A percentile compares a stretch with the other conserved stretches of the same genome.
These are phyloP conservation scores for Puccinia brachypodii DNA, from an alignment of 1,284 basidiomycete species.

Conservation along the genomic window DNA sequence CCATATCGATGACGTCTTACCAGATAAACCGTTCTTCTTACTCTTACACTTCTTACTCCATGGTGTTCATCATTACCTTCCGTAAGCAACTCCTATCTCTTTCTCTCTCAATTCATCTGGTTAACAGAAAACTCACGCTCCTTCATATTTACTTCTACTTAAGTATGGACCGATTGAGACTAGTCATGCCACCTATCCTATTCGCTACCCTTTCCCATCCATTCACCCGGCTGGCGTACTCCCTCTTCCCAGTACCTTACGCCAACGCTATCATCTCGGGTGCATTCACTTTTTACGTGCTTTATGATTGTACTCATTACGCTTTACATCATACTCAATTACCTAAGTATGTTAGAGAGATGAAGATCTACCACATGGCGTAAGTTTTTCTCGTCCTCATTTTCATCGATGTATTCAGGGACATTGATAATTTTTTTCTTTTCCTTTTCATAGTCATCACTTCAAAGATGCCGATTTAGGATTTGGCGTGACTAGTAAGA, in stretches of 20 bases:
- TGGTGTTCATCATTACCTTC: conserved; percentile 95
- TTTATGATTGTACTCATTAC: conserved; percentile 58
- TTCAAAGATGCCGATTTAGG: conserved; percentile 80
- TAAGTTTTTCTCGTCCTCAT: neutral
- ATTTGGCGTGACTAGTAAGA: conserved; percentile 92
- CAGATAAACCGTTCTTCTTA: conserved; percentile 77
- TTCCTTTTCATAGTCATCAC: conserved; percentile 36
- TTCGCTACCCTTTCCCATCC: conserved; percentile 78
- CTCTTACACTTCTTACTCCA: conserved; percentile 86
- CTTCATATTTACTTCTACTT: neutral
- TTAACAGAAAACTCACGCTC: neutral
- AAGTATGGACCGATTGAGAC: conserved; percentile 63
- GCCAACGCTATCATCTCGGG: conserved; percentile 94
- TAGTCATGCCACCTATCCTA: conserved; percentile 94
- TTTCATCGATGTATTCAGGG: neutral
- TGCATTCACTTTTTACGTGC: conserved; percentile 74
- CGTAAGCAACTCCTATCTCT: conserved; percentile 60
- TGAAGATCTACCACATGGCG: conserved; percentile 97
- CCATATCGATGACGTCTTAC: conserved; percentile 88
- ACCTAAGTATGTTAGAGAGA: conserved; percentile 79
- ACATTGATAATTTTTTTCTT: neutral
- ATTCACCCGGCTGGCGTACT: conserved; percentile 82
- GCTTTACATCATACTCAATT: conserved; percentile 61
- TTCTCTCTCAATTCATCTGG: too few relatives aligned
- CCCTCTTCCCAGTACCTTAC: conserved; percentile 75